Percentiles rank a stretch among this genome's conserved stretches.
phyloP scores from a whole-genome alignment of 371 early-diverging fungal genomes.

The Phascolomyces articulosus region DNA sequence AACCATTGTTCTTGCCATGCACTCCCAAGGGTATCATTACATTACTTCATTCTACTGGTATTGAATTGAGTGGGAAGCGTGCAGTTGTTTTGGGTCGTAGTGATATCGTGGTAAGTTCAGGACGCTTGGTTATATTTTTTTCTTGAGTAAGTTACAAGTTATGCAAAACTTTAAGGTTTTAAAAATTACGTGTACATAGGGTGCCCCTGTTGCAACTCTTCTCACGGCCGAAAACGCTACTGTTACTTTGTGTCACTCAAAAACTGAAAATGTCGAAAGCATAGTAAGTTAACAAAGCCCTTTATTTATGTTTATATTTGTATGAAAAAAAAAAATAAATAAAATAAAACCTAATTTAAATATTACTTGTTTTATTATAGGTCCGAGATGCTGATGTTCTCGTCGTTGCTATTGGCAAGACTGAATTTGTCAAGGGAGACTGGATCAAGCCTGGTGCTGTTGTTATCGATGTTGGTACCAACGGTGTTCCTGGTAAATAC shows the following conservation, averaged over 20 bases:
- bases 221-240: constrained; percentile 83
- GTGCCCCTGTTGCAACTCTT: constrained; percentile 84
- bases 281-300: constrained; percentile 8
- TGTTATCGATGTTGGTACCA: constrained; percentile 96
- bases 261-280: constrained; percentile 63
- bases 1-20: constrained; percentile 86
- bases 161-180: no score
- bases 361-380: constrained; percentile 20
- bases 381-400: constrained; percentile 82
- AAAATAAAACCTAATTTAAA: neutral
- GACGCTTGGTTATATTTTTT: neutral
- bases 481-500: constrained; percentile 67
- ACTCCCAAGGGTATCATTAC: constrained; percentile 90
- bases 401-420: constrained; percentile 85
- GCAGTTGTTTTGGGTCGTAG: constrained; percentile 94
- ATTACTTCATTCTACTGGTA: constrained; percentile 64
- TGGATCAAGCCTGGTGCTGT: constrained; percentile 93
- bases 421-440: constrained; percentile 81
- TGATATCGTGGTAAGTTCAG: constrained; percentile 74
- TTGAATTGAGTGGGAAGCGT: constrained; percentile 76
- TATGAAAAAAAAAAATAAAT: no score
- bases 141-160: no score
- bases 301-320: neutral
- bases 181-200: constrained; percentile 48
- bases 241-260: constrained; percentile 91